A percentile compares a stretch with the other conserved stretches of the same genome.
Conservation (phyloP, 352 stramenopile genomes). For the Peronospora destructor region DNA sequence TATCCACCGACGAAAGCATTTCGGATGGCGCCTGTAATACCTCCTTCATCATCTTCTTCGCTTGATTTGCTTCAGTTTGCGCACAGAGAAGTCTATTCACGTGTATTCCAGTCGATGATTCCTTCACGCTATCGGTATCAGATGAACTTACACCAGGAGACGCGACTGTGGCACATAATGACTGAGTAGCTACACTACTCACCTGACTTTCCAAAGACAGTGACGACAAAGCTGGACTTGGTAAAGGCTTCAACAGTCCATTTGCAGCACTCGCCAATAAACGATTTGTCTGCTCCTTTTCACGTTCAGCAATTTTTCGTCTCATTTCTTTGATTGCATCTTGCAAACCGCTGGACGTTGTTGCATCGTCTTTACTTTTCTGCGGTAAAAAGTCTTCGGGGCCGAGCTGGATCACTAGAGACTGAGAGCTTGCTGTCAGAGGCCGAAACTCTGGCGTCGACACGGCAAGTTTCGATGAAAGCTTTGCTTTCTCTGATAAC, state of each 20-base stretch:
- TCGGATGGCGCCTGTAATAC: background rate
- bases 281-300: conserved; percentile 32
- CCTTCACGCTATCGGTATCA: conserved; percentile 2
- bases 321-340: conserved; percentile 50
- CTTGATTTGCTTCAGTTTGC: conserved; percentile 6
- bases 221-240: conserved; percentile 16
- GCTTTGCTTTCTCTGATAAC: conserved; percentile 2
- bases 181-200: conserved; percentile 2
- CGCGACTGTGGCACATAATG: background rate
- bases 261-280: conserved; percentile 14
- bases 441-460: conserved; percentile 38
- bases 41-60: conserved; percentile 1
- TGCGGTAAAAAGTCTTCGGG: conserved; percentile 41
- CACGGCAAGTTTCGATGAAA: background rate
- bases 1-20: background rate
- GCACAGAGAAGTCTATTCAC: background rate
- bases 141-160: conserved; percentile 4
- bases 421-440: conserved; percentile 60
- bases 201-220: conserved; percentile 12
- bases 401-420: conserved; percentile 56
- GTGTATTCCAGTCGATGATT: background rate
- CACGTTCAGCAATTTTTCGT: conserved; percentile 46
- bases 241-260: conserved; percentile 14
- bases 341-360: conserved; percentile 8
- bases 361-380: conserved; percentile 15